A percentile compares a stretch with the other conserved stretches of the same genome.
Conservation (phyloP, 2,329 filamentous ascomycete genomes). For the Arthroderma uncinatum region DNA sequence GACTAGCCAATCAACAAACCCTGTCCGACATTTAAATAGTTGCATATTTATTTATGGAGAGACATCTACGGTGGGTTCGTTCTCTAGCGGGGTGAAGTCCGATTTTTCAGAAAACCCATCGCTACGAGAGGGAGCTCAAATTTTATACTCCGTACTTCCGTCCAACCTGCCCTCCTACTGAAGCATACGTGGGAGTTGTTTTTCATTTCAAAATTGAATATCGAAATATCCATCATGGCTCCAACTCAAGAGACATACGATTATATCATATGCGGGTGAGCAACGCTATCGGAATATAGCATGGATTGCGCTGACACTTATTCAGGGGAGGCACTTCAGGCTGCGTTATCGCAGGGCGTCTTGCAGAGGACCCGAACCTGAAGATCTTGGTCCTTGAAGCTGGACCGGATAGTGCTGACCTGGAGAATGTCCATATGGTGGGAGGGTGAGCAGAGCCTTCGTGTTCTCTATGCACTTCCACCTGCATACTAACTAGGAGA, state of each 20-base stretch:
- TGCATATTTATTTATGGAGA: not conserved
- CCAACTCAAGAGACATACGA: conserved; percentile 9
- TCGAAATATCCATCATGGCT: not conserved
- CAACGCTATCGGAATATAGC: not conserved
- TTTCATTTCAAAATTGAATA: not conserved
- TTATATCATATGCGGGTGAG: conserved; percentile 21
- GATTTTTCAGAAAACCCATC: not conserved
- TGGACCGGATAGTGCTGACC: conserved; percentile 35
- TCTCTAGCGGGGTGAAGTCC: not conserved
- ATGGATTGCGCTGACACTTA: not conserved
- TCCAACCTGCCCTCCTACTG: not conserved
- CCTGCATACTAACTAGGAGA: not conserved
- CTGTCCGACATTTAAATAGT: not conserved
- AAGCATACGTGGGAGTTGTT: not conserved
- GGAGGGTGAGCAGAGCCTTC: conserved; percentile 25
- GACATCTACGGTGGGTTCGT: not conserved
- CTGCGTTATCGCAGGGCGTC: conserved; percentile 39
- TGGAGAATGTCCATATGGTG: conserved; percentile 39
- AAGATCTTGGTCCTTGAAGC: conserved; percentile 39
- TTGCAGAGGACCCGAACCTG: conserved; percentile 36
- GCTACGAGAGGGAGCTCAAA: not conserved
- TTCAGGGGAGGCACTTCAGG: conserved; percentile 39
- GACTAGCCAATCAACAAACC: not conserved
- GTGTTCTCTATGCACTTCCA: conserved; percentile 28
- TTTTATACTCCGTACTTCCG: not conserved